Percentiles rank a stretch among this genome's conserved stretches.
phyloP scores from a whole-genome alignment of 805 yeast species.

The Candida taoyuanica region DNA sequence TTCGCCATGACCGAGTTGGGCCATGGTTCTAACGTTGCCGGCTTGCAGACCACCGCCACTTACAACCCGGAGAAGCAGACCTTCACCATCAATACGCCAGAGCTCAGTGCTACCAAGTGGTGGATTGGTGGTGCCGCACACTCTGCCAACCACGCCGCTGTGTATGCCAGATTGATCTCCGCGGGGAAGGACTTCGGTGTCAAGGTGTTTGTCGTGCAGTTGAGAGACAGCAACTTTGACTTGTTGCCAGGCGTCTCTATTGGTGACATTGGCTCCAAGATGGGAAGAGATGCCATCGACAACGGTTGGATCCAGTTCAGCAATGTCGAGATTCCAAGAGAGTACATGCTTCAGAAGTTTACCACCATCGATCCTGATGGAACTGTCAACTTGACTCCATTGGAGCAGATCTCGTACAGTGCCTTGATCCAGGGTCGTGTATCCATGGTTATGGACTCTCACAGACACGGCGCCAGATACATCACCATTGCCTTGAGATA shows the following conservation, averaged over 20 bases:
- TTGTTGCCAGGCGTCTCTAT: slow-evolving; percentile 73
- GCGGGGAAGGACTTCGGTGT: slow-evolving; percentile 87
- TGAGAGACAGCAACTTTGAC: slow-evolving; percentile 61
- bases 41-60: slow-evolving; percentile 87
- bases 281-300: slow-evolving; percentile 95
- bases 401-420: slow-evolving; percentile 85
- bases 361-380: slow-evolving; percentile 68
- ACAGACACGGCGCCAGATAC: slow-evolving; percentile 72
- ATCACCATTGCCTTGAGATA: slow-evolving; percentile 83
- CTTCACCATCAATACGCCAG: slow-evolving; percentile 79
- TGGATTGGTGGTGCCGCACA: slow-evolving; percentile 99
- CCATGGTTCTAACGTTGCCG: slow-evolving; percentile 93
- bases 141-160: slow-evolving; percentile 80
- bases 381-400: slow-evolving; percentile 65
- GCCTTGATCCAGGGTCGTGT: slow-evolving; percentile 89
- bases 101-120: slow-evolving; percentile 92
- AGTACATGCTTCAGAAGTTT: slow-evolving; percentile 68
- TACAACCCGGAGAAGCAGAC: slow-evolving; percentile 61
- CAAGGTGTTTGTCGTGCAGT: slow-evolving; percentile 90
- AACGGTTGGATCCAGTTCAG: slow-evolving; percentile 95
- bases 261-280: slow-evolving; percentile 91
- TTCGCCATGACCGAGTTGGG: slow-evolving; percentile 92
- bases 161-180: slow-evolving; percentile 78
- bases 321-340: slow-evolving; percentile 75
- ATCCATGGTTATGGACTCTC: slow-evolving; percentile 82